A percentile compares a stretch with the other conserved stretches of the same genome.
Evolutionary conservation across 2,329 filamentous ascomycete genomes (phyloP).

Genomic region (Colletotrichum cereale): DNA sequence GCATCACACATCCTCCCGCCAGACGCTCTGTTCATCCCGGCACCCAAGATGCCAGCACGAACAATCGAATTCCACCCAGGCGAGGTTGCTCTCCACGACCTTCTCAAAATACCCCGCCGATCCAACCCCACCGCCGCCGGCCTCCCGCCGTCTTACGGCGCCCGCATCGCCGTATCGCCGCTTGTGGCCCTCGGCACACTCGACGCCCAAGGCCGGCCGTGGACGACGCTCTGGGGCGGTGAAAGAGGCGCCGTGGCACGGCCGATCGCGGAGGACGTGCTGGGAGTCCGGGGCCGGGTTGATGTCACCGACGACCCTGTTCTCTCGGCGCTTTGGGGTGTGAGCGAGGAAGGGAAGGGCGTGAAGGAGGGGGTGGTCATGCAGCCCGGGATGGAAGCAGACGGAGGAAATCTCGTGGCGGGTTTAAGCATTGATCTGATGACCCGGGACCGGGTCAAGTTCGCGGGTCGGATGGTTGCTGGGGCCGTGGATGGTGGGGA

Average conservation of each 20-base stretch:
- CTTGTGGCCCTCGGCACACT: conserved; percentile 81
- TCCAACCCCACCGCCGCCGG: conserved; percentile 77
- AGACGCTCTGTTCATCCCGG: conserved; percentile 5
- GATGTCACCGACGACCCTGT: conserved; percentile 78
- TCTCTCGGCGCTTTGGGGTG: conserved; percentile 70
- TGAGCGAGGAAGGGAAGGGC: conserved; percentile 54
- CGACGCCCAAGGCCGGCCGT: conserved; percentile 74
- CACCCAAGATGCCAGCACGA: conserved; percentile 46
- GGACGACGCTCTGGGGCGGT: conserved; percentile 86
- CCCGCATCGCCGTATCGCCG: conserved; percentile 72
- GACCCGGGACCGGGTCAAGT: conserved; percentile 78
- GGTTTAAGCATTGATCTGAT: conserved; percentile 75
- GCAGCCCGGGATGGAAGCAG: conserved; percentile 52
- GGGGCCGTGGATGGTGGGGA: conserved; percentile 63
- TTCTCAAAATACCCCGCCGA: conserved; percentile 67
- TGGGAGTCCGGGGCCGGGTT: conserved; percentile 74
- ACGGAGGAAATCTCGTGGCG: conserved; percentile 54
- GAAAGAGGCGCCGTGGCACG: conserved; percentile 72
- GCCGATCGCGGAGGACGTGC: conserved; percentile 70
- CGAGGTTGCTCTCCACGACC: conserved; percentile 73
- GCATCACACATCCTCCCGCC: conserved; percentile 24
- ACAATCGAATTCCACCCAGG: conserved; percentile 70
- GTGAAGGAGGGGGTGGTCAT: conserved; percentile 51
- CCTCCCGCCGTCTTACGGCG: conserved; percentile 71
- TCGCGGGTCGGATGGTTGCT: conserved; percentile 77